Evolutionary conservation across 2,329 filamentous ascomycete species (phyloP).

Genomic region (Stachybotrys echinatus): DNA sequence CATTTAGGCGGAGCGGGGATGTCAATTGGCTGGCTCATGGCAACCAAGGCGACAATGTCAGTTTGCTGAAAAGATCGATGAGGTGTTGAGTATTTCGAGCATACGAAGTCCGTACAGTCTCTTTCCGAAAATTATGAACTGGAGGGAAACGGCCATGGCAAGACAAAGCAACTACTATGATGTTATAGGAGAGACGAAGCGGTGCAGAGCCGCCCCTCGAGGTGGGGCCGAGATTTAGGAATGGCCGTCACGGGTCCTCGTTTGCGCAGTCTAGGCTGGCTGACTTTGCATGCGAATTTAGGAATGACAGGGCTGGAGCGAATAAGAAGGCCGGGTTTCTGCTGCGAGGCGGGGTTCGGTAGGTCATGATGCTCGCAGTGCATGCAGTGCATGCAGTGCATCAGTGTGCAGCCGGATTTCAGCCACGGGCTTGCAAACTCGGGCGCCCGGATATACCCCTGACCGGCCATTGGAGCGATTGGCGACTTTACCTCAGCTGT

Average conservation of each 20-base stretch:
- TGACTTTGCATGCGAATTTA: not conserved
- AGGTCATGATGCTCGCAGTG: not conserved
- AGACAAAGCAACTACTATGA: too few species aligned
- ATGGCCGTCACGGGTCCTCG: not conserved
- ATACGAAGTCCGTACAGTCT: too few species aligned
- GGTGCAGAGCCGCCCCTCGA: too few species aligned
- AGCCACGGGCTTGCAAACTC: too few species aligned
- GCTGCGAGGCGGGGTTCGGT: not conserved
- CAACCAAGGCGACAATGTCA: not conserved
- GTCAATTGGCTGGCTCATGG: slow-evolving; percentile 17
- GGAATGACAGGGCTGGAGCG: not conserved
- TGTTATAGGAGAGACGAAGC: too few species aligned
- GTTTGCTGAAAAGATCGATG: too few species aligned
- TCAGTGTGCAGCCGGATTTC: too few species aligned
- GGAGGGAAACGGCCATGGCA: too few species aligned
- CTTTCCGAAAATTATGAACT: too few species aligned
- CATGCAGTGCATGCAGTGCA: not conserved
- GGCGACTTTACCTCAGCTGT: not conserved
- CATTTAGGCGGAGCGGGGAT: slow-evolving; percentile 12
- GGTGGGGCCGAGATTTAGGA: slow-evolving; percentile 3
- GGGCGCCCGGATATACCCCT: not conserved
- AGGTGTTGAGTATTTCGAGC: too few species aligned
- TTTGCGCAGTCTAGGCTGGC: not conserved
- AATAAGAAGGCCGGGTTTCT: not conserved
- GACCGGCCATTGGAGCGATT: too few species aligned